Evolutionary conservation across 352 stramenopile genomes (phyloP).

Genomic region (Phytophthora lateralis): DNA sequence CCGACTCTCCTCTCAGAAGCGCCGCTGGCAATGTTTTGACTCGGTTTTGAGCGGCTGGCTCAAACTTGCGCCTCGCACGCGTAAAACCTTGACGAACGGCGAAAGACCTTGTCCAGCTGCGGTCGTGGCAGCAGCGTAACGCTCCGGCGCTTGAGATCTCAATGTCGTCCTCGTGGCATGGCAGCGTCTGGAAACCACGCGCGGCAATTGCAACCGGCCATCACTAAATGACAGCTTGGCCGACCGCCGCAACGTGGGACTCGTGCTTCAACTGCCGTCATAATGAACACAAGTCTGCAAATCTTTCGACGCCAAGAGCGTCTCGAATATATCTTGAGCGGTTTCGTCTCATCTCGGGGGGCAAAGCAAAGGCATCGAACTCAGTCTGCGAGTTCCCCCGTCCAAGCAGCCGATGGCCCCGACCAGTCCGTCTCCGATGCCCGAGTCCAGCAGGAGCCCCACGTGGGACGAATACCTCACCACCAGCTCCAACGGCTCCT

Average conservation of each 20-base stretch:
- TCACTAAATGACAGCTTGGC: not conserved
- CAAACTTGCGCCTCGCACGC: too few relatives aligned
- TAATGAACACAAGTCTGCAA: conserved; percentile 20
- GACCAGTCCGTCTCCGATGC: conserved; percentile 9
- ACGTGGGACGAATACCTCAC: conserved; percentile 37
- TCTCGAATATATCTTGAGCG: conserved; percentile 20
- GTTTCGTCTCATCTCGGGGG: conserved; percentile 22
- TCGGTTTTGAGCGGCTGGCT: not conserved
- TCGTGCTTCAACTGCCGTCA: not conserved
- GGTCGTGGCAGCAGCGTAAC: conserved; percentile 23
- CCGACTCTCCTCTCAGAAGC: conserved; percentile 12
- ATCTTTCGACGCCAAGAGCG: conserved; percentile 9
- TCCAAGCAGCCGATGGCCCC: conserved; percentile 11
- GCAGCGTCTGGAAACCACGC: not conserved
- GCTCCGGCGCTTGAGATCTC: conserved; percentile 11
- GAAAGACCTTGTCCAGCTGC: conserved; percentile 19
- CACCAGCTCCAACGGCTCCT: conserved; percentile 1
- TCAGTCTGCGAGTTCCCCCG: conserved; percentile 17
- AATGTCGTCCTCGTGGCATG: not conserved
- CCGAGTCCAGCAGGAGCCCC: conserved; percentile 7
- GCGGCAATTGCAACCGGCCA: not conserved
- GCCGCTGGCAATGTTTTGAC: not conserved
- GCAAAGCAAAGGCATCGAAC: conserved; percentile 3
- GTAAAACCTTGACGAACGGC: conserved; percentile 20
- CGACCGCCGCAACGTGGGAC: conserved; percentile 9